Evolutionary conservation across 306 rosid genomes (phyloP), one percentile per base, ranked within the genome.

Genomic region (Dryas drummondii): DNA sequence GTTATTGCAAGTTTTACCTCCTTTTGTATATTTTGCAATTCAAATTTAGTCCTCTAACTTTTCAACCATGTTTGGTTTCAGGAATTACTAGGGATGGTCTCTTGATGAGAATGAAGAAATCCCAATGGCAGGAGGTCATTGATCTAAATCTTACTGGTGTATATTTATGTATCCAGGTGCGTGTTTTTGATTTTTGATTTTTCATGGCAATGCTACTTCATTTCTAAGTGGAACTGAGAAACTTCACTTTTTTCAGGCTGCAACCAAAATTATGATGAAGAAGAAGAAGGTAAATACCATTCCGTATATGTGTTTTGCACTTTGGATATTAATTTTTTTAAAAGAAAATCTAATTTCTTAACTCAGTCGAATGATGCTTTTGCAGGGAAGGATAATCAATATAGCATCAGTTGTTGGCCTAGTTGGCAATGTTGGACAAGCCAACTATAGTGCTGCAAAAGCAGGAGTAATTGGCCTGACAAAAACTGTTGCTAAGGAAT

Each of bases 381-480:
- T 82, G 67, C 90, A 94, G 98, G 98, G 97, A 78, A 90, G 98
- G 88, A 91, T 94, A 59, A 81, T 94, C 88, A 94, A 94, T 83
- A 86, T 94, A 76, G 82, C 97, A 81, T 94, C 97, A 8, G 98
- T 94, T 81, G 97, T 91, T 77, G 98, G 98, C 74, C 89, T 88
- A 22, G 89, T 91, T 76, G 98, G 98, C 74, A 94, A 91, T 55
- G 93, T 70, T 50, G 98, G 98, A 67, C 98, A 94, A 90, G 97
- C 97, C 82, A 94, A 94, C 81, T 94, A 94, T 71, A 90, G 97
- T 87, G 97, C 98, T 70, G 98, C 98, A 70, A 94, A 94, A 83
- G 97, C 98, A 59, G 98, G 98, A 81, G 98, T 94, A 49, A 94
- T 94, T 79, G 98, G 98, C 81, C 82, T 94, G 51, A 90, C 98